Evolutionary conservation across 768 basidiomycete species (phyloP), one percentile per base, ranked within the genome.

Genomic region (Suillus decipiens): DNA sequence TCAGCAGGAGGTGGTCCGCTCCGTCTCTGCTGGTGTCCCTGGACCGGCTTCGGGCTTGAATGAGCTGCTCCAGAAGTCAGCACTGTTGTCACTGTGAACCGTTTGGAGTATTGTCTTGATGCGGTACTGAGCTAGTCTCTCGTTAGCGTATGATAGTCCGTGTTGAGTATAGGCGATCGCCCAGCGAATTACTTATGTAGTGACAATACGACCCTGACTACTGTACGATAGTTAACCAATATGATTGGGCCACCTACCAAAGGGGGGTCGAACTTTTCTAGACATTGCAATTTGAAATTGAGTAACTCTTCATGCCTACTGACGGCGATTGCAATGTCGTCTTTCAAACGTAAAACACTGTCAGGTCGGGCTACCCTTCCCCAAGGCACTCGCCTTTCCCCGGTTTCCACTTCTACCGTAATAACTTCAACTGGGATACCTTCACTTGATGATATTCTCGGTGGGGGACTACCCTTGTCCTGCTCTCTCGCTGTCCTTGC

Each of bases 371-470:
- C 75, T 10, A 71, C 71, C 42, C 72, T 76, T 36, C 78, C 80
- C 48, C 66, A 79, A 15, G 89, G 89, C 14, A 88, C 89, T 48
- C 85, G 84, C 41, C 60, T 79, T 39, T 90, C 84, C 17, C 81
- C 88, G 7, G 80, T 82, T 36, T 86, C 88, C 5, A 73, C 80
- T 42, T 78, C 82, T 22, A 88, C 85, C 0, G 69, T 81, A 61
- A 77, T 89, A 64, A 87, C 84, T 8, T 96, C 96, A 1, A 93
- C 93, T 5, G 97, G 97, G 2, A 86, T 99, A 10, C 88, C 94
- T 33, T 95, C 95, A 14, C 81, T 99, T 24, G 97, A 99, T 75
- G 97, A 99, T 72, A 86, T 99, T 64, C 86, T 99, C 43, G 95
- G 95, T 61, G 95, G 94, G 34, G 95, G 95, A 19, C 75, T 97